These are phyloP conservation scores for Botrytis deweyae DNA, from an alignment of 2,329 filamentous ascomycete genomes.

Conservation along the genomic window DNA sequence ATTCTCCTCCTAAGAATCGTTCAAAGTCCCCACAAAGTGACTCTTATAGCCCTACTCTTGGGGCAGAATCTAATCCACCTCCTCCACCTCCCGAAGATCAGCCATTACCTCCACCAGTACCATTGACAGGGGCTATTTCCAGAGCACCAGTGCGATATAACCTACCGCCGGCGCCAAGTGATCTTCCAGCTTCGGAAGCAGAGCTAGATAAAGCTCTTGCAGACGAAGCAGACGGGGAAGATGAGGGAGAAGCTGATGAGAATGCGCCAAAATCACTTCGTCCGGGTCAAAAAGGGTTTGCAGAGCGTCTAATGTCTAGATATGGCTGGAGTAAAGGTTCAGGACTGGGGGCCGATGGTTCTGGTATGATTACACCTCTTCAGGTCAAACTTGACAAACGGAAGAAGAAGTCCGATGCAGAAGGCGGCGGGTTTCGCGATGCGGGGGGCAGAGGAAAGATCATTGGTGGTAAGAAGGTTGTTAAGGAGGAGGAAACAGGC, in stretches of 20 bases:
- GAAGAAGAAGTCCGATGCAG: slow-evolving; percentile 73
- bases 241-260: slow-evolving; percentile 37
- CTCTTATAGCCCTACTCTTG: slow-evolving; percentile 27
- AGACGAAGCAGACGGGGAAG: slow-evolving; percentile 42
- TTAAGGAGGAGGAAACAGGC: slow-evolving; percentile 45
- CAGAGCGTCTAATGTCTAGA: slow-evolving; percentile 84
- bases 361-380: slow-evolving; percentile 82
- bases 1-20: slow-evolving; percentile 45
- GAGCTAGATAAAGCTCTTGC: slow-evolving; percentile 48
- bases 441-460: slow-evolving; percentile 72
- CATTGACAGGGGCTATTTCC: slow-evolving; percentile 62
- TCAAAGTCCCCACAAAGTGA: slow-evolving; percentile 37
- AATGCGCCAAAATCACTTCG: slow-evolving; percentile 57
- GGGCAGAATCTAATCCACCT: slow-evolving; percentile 30
- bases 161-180: slow-evolving; percentile 50
- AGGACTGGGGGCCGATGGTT: slow-evolving; percentile 78
- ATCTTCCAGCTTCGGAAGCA: slow-evolving; percentile 53
- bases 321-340: slow-evolving; percentile 90
- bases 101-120: slow-evolving; percentile 35
- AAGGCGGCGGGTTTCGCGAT: slow-evolving; percentile 74
- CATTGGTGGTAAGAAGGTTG: slow-evolving; percentile 64
- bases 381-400: slow-evolving; percentile 83
- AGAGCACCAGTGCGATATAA: slow-evolving; percentile 75
- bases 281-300: slow-evolving; percentile 82
- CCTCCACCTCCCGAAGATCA: slow-evolving; percentile 35